Percentiles rank a stretch among this genome's conserved stretches.
These are phyloP conservation scores for Aspergillus carbonarius DNA, from an alignment of 2,329 filamentous ascomycete species.

Conservation along the genomic window DNA sequence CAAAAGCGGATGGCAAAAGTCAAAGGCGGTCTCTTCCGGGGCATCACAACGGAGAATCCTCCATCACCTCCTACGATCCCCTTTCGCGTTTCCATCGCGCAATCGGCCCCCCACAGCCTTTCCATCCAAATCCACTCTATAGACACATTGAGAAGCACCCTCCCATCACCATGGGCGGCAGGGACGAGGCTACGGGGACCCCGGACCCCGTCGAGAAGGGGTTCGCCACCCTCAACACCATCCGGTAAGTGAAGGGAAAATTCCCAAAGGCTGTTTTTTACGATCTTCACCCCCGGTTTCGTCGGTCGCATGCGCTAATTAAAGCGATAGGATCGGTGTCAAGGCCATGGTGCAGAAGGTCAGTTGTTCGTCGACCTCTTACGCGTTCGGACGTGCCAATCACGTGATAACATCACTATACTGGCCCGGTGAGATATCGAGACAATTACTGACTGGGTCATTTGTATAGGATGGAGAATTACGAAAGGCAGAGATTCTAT, in stretches of 20 bases:
- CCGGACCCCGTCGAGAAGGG: slow-evolving; percentile 69
- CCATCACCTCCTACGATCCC: slow-evolving; percentile 13
- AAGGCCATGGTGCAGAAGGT: slow-evolving; percentile 71
- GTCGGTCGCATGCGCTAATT: slow-evolving; percentile 38
- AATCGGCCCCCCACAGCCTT: slow-evolving; percentile 6
- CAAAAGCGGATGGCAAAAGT: slow-evolving; percentile 17
- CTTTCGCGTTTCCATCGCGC: slow-evolving; percentile 14
- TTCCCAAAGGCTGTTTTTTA: background rate
- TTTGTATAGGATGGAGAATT: slow-evolving; percentile 67
- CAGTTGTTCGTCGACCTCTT: slow-evolving; percentile 31
- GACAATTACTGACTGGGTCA: background rate
- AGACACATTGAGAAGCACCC: background rate
- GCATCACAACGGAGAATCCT: slow-evolving; percentile 14
- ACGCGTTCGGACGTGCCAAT: slow-evolving; percentile 16
- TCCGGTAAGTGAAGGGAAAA: slow-evolving; percentile 59
- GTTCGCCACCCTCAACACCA: slow-evolving; percentile 78
- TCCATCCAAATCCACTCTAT: slow-evolving; percentile 8
- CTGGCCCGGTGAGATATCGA: background rate
- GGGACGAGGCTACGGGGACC: slow-evolving; percentile 56
- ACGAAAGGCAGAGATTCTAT: slow-evolving; percentile 93
- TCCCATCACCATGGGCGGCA: slow-evolving; percentile 51
- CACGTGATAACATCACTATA: slow-evolving; percentile 31
- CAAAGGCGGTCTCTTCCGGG: slow-evolving; percentile 23
- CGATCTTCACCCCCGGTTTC: slow-evolving; percentile 21
- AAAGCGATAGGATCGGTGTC: slow-evolving; percentile 58